These are phyloP conservation scores for Globisporangium cylindrosporum DNA, from an alignment of 352 stramenopile species.

Conservation along the genomic window DNA sequence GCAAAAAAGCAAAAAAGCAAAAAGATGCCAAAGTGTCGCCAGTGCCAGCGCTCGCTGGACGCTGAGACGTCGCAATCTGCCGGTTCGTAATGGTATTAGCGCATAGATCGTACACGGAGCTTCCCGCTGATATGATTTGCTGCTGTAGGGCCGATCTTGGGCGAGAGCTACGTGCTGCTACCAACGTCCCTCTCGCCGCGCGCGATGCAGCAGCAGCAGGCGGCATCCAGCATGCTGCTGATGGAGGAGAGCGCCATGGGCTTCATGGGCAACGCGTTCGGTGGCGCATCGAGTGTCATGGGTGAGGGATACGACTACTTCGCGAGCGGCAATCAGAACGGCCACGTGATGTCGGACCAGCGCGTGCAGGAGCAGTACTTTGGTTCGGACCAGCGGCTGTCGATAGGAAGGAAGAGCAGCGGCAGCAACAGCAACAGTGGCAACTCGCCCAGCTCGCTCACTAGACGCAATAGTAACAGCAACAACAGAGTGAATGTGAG, in stretches of 20 bases:
- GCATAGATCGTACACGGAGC: neutral
- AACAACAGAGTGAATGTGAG: constrained; percentile 26
- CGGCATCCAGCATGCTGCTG: constrained; percentile 41
- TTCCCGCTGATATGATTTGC: constrained; percentile 2
- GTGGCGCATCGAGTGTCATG: constrained; percentile 23
- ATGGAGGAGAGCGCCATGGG: constrained; percentile 31
- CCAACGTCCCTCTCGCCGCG: constrained; percentile 59
- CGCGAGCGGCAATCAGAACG: constrained; percentile 9
- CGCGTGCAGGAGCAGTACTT: constrained; percentile 22
- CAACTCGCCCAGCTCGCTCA: constrained; percentile 20
- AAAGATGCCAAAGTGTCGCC: constrained; percentile 22
- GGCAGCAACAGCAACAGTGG: constrained; percentile 12
- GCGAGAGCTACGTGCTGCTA: constrained; percentile 76
- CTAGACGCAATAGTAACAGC: constrained; percentile 15
- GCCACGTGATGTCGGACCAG: constrained; percentile 8
- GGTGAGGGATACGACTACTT: constrained; percentile 17
- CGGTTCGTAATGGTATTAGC: constrained; percentile 18
- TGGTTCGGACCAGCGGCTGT: constrained; percentile 26
- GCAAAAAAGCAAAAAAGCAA: constrained; percentile 1
- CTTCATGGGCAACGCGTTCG: constrained; percentile 5
- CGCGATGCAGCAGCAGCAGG: constrained; percentile 18
- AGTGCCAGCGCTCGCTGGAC: constrained; percentile 31
- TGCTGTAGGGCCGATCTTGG: constrained; percentile 28
- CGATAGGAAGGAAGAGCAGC: neutral
- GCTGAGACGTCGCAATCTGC: constrained; percentile 27